Conservation (phyloP, 164 flowering plant species). For the Paratinospora sagittata region DNA sequence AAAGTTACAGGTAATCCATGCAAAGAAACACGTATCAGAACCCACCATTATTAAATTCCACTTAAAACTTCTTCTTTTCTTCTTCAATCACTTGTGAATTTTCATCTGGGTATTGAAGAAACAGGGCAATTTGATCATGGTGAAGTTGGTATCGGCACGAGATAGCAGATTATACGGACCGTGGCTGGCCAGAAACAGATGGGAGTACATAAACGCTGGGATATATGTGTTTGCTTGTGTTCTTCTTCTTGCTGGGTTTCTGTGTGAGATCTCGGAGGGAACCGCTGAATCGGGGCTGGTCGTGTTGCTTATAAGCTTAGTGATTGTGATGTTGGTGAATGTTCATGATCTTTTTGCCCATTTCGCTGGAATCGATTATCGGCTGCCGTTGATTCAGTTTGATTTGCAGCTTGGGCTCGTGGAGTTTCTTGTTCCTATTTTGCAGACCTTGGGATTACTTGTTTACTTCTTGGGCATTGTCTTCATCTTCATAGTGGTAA, state of each 20-base stretch:
- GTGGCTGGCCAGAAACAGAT: conserved; percentile 36
- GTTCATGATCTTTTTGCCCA: conserved; percentile 78
- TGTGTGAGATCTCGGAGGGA: conserved; percentile 35
- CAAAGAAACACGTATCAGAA: not conserved
- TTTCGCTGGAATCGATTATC: conserved; percentile 63
- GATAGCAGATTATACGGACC: conserved; percentile 75
- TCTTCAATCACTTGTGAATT: not conserved
- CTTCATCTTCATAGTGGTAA: conserved; percentile 34
- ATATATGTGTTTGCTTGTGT: conserved; percentile 58
- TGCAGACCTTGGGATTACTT: conserved; percentile 46
- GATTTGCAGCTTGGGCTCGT: conserved; percentile 73
- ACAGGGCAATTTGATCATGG: conserved; percentile 36
- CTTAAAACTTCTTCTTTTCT: not conserved
- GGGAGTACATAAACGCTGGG: conserved; percentile 85
- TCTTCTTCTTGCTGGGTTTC: conserved; percentile 52
- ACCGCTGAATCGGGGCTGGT: conserved; percentile 58
- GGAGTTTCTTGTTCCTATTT: conserved; percentile 66
- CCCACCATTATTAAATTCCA: not conserved
- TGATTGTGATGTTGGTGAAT: conserved; percentile 39
- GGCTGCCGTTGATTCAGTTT: conserved; percentile 39
- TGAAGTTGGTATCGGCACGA: conserved; percentile 79
- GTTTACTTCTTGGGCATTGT: conserved; percentile 52
- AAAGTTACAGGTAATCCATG: not conserved
- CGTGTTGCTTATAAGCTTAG: conserved; percentile 43
- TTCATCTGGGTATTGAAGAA: not conserved